phyloP scores from a whole-genome alignment of 371 early-diverging fungal species.

The Mycotypha africana region DNA sequence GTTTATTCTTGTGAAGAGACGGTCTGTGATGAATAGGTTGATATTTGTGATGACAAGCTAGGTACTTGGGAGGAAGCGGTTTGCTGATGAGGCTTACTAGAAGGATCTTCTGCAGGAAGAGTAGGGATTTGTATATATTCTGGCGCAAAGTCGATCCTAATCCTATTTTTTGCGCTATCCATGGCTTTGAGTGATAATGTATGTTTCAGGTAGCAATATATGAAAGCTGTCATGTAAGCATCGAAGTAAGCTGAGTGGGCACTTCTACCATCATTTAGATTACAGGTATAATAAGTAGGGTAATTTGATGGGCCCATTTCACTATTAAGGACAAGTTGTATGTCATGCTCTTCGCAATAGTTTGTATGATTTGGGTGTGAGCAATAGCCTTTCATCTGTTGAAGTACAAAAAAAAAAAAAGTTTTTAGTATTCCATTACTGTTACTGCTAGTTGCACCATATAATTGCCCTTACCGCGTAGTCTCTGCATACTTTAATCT shows the following conservation, averaged over 20 bases:
- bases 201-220: constrained; percentile 59
- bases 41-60: too few species aligned
- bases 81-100: too few species aligned
- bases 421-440: too few species aligned
- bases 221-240: constrained; percentile 91
- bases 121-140: too few species aligned
- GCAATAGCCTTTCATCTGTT: constrained; percentile 11
- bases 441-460: too few species aligned
- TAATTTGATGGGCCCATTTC: constrained; percentile 6
- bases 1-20: too few species aligned
- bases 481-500: too few species aligned
- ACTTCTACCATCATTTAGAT: background rate
- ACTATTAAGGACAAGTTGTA: constrained; percentile 6
- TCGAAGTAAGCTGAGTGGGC: constrained; percentile 88
- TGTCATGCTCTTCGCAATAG: constrained; percentile 1
- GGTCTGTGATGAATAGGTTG: too few species aligned
- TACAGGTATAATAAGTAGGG: constrained; percentile 1
- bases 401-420: too few species aligned
- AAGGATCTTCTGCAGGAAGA: too few species aligned
- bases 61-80: too few species aligned
- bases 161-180: constrained; percentile 43
- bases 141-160: constrained; percentile 33
- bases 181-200: constrained; percentile 7
- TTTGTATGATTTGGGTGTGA: background rate
- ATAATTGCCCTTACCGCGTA: too few species aligned